Conservation (phyloP, 768 basidiomycete genomes). For the Fistulinella prunicolor region DNA sequence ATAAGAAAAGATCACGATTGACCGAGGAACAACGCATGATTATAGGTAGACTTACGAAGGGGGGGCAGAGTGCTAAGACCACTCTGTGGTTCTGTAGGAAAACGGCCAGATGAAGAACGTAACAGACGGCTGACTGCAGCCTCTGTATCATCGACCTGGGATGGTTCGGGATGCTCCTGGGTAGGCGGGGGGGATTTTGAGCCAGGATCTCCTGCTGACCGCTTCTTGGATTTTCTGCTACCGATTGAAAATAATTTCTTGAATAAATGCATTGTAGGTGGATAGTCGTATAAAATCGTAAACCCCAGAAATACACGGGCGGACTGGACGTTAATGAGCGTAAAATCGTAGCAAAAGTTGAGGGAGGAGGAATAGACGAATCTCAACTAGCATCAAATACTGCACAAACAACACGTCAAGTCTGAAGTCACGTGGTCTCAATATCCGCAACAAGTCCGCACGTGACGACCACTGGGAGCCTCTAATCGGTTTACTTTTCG, state of each 20-base stretch:
- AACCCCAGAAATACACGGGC: no score
- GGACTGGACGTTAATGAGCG: no score
- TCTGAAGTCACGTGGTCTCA: conserved; percentile 17
- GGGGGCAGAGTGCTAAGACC: conserved; percentile 62
- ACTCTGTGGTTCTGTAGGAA: conserved; percentile 51
- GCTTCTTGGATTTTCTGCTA: conserved; percentile 58
- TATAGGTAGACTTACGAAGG: conserved; percentile 53
- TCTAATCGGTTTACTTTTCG: no score
- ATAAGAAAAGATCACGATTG: neutral
- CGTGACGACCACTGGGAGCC: conserved; percentile 3
- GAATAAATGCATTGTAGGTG: conserved; percentile 58
- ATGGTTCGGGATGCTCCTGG: conserved; percentile 13
- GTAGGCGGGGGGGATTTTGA: conserved; percentile 28
- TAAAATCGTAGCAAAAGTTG: conserved; percentile 13
- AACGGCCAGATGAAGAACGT: conserved; percentile 71
- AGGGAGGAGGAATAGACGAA: conserved; percentile 8
- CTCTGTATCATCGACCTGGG: conserved; percentile 43
- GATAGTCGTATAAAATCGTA: conserved; percentile 24
- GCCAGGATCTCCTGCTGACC: conserved; percentile 24
- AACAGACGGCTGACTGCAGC: conserved; percentile 49
- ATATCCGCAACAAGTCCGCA: conserved; percentile 17
- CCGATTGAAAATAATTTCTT: conserved; percentile 69
- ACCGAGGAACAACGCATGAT: neutral
- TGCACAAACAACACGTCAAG: conserved; percentile 30
- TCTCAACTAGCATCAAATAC: conserved; percentile 44